Evolutionary conservation across 495 filamentous ascomycete genomes (phyloP).

Genomic region (Penicillium egyptiacum): DNA sequence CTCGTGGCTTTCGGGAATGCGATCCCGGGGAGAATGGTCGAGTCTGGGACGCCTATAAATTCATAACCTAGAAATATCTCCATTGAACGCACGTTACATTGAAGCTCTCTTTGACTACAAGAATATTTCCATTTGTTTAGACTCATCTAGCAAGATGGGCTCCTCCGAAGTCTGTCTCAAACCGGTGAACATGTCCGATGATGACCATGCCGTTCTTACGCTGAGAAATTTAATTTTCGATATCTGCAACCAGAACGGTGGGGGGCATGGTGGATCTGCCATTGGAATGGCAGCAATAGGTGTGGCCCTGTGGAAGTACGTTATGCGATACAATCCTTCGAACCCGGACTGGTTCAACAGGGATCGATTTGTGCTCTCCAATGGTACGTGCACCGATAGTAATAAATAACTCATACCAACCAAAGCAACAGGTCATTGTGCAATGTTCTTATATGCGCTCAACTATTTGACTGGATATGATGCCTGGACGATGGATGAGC

Average conservation of each 20-base stretch:
- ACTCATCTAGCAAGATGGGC: too few relatives aligned
- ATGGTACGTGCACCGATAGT: conserved; percentile 5
- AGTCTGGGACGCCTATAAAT: too few relatives aligned
- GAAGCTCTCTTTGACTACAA: too few relatives aligned
- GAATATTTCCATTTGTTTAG: too few relatives aligned
- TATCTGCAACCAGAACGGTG: conserved; percentile 35
- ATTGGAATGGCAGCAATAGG: conserved; percentile 89
- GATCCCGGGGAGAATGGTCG: too few relatives aligned
- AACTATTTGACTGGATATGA: conserved; percentile 50
- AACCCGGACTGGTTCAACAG: conserved; percentile 85
- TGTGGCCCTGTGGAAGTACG: conserved; percentile 84
- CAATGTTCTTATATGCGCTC: conserved; percentile 50
- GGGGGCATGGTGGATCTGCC: conserved; percentile 61
- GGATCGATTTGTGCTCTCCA: conserved; percentile 83
- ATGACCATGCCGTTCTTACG: conserved; percentile 35
- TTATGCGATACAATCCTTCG: conserved; percentile 91
- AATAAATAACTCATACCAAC: background rate
- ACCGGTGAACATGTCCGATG: conserved; percentile 5
- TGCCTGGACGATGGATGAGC: conserved; percentile 49
- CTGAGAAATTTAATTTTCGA: conserved; percentile 49
- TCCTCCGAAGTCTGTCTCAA: too few relatives aligned
- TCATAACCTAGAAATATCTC: too few relatives aligned
- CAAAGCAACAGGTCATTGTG: conserved; percentile 38
- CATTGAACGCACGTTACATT: too few relatives aligned
- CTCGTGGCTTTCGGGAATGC: too few relatives aligned